phyloP scores from a whole-genome alignment of 345 rosid species.

The Erucastrum elatum region DNA sequence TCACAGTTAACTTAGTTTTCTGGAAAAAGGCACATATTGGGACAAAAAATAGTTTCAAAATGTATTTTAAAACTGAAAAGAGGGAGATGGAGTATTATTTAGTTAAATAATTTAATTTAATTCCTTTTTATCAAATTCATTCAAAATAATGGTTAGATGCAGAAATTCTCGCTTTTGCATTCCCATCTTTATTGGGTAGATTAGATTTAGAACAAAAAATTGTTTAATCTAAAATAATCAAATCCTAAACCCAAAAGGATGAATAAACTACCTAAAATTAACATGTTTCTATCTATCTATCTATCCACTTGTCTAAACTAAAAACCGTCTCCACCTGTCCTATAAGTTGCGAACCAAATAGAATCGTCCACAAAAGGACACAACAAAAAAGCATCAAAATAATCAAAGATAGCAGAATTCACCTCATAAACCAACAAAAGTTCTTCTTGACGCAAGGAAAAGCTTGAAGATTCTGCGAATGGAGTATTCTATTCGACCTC shows the following conservation, averaged over 20 bases:
- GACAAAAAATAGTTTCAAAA: no score
- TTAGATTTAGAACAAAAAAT: neutral
- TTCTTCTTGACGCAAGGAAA: neutral
- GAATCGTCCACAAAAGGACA: constrained; percentile 23
- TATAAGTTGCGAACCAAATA: neutral
- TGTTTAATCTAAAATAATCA: neutral
- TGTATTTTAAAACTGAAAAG: no score
- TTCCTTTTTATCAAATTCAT: neutral
- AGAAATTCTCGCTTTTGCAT: neutral
- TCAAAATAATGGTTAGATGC: neutral
- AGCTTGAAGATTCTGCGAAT: constrained; percentile 9
- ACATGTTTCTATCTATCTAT: constrained; percentile 4
- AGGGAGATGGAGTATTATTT: neutral
- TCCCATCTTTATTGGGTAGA: neutral
- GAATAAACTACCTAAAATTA: neutral
- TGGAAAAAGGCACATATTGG: no score
- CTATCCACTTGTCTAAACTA: constrained; percentile 28
- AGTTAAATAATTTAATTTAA: neutral
- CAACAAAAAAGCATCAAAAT: neutral
- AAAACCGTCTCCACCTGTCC: constrained; percentile 13
- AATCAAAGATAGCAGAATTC: neutral
- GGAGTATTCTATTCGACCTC: constrained; percentile 36
- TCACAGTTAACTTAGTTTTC: no score
- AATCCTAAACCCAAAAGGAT: neutral
- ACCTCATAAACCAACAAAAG: neutral